These are phyloP conservation scores for Chaetothyriales sp. DNA, from an alignment of 2,329 filamentous ascomycete genomes.

Conservation along the genomic window DNA sequence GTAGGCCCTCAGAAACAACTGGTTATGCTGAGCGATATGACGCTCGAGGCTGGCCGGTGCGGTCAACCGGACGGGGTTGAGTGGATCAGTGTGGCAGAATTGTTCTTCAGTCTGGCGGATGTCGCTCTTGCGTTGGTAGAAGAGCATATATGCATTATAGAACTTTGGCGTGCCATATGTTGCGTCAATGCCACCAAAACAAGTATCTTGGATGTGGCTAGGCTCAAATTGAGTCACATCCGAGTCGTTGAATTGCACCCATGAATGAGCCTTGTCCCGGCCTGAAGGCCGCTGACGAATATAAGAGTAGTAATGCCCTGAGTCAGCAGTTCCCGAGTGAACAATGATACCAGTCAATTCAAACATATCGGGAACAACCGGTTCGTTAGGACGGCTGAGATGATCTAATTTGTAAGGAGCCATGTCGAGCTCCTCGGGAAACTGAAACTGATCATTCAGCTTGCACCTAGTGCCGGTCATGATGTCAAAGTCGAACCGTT, in stretches of 20 bases:
- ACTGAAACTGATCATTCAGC: slow-evolving; percentile 89
- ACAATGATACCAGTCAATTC: slow-evolving; percentile 92
- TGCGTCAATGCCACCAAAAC: slow-evolving; percentile 59
- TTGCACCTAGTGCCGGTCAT: slow-evolving; percentile 67
- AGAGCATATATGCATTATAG: slow-evolving; percentile 91
- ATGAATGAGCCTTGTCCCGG: slow-evolving; percentile 37
- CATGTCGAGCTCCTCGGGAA: slow-evolving; percentile 74
- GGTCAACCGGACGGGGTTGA: slow-evolving; percentile 36
- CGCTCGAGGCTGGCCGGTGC: slow-evolving; percentile 34
- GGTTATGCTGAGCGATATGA: slow-evolving; percentile 59
- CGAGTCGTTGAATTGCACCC: slow-evolving; percentile 95
- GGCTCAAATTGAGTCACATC: slow-evolving; percentile 64
- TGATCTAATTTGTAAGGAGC: slow-evolving; percentile 78
- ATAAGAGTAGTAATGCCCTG: slow-evolving; percentile 94
- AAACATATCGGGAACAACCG: slow-evolving; percentile 58
- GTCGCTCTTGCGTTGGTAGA: slow-evolving; percentile 71
- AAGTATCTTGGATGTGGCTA: slow-evolving; percentile 55
- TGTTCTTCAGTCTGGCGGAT: slow-evolving; percentile 42
- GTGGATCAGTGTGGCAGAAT: slow-evolving; percentile 32
- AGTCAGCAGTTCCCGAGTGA: slow-evolving; percentile 82
- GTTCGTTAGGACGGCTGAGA: slow-evolving; percentile 49
- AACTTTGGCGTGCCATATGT: slow-evolving; percentile 44
- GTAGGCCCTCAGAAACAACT: slow-evolving; percentile 58
- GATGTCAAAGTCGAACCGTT: slow-evolving; percentile 40
- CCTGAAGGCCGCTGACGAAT: slow-evolving; percentile 61